These are phyloP conservation scores for Amylocystis lapponica DNA, from an alignment of 768 basidiomycete genomes.

Conservation along the genomic window DNA sequence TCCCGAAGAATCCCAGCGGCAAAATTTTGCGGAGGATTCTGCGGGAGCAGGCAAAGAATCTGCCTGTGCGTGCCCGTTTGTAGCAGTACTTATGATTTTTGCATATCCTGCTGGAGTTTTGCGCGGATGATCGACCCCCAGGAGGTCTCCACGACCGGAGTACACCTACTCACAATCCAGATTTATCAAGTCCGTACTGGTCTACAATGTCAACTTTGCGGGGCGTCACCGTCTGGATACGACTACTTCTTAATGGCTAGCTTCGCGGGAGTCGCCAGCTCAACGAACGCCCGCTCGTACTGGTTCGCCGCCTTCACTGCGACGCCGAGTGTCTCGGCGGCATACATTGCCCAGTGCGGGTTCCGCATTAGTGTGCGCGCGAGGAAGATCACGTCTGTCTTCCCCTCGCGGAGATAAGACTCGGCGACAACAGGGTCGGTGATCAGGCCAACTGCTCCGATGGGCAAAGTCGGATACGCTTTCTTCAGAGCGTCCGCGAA, in stretches of 20 bases:
- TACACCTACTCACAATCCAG: too few relatives aligned
- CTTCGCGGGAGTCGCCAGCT: constrained; percentile 25
- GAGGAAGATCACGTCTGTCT: constrained; percentile 64
- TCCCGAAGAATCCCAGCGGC: constrained; percentile 26
- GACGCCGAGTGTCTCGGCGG: constrained; percentile 58
- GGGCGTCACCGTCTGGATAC: too few relatives aligned
- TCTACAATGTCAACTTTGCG: too few relatives aligned
- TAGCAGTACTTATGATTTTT: too few relatives aligned
- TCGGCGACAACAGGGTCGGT: constrained; percentile 55
- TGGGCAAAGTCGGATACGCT: constrained; percentile 44
- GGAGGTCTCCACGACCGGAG: too few relatives aligned
- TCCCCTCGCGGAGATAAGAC: constrained; percentile 54
- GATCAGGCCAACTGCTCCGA: constrained; percentile 72
- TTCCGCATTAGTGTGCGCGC: constrained; percentile 63
- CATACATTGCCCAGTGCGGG: constrained; percentile 57
- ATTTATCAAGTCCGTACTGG: too few relatives aligned
- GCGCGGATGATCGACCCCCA: too few relatives aligned
- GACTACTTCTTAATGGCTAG: too few relatives aligned
- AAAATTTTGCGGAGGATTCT: constrained; percentile 20
- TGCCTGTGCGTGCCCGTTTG: too few relatives aligned
- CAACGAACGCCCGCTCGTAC: constrained; percentile 50
- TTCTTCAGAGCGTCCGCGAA: constrained; percentile 65
- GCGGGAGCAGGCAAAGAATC: constrained; percentile 10
- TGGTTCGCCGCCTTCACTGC: constrained; percentile 68
- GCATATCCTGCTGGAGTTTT: too few relatives aligned